Conservation (phyloP, 257 asterid genomes). For the Solanum corneliomulleri region DNA sequence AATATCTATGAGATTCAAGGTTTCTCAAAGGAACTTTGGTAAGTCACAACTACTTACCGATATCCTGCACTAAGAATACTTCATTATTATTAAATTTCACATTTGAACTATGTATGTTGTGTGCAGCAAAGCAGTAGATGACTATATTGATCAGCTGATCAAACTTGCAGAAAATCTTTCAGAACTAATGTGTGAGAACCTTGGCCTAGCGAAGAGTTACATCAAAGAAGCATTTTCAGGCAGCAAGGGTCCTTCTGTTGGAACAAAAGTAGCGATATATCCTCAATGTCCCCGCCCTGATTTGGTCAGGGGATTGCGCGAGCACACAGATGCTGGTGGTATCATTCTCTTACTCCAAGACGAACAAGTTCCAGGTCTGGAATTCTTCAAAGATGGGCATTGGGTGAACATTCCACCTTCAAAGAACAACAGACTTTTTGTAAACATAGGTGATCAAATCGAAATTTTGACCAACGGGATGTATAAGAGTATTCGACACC, state of each 20-base stretch:
- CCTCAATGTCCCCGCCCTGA: conserved; percentile 64
- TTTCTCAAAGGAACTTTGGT: conserved; percentile 51
- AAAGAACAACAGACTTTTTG: conserved; percentile 51
- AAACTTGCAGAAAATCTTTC: conserved; percentile 64
- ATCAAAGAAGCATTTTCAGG: conserved; percentile 64
- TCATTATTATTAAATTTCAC: not conserved
- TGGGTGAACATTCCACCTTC: conserved; percentile 88
- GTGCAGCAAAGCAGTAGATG: conserved; percentile 56
- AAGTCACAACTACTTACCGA: conserved; percentile 4
- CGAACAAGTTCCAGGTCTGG: conserved; percentile 78
- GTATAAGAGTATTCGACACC: conserved; percentile 64
- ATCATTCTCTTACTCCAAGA: conserved; percentile 83
- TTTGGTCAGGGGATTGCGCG: conserved; percentile 70
- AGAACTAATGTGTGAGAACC: conserved; percentile 66
- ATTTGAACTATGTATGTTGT: not conserved
- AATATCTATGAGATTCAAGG: conserved; percentile 34
- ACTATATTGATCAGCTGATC: conserved; percentile 51
- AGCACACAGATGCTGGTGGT: conserved; percentile 93
- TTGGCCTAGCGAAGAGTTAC: conserved; percentile 43
- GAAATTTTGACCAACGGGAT: conserved; percentile 69
- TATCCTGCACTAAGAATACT: not conserved
- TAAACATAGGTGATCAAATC: conserved; percentile 72
- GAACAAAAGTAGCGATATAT: conserved; percentile 77
- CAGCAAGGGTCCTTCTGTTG: conserved; percentile 50
- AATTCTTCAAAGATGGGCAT: conserved; percentile 69